A percentile compares a stretch with the other conserved stretches of the same genome.
Evolutionary conservation across 2,329 filamentous ascomycete genomes (phyloP).

Genomic region (Stachybotrys chartarum): DNA sequence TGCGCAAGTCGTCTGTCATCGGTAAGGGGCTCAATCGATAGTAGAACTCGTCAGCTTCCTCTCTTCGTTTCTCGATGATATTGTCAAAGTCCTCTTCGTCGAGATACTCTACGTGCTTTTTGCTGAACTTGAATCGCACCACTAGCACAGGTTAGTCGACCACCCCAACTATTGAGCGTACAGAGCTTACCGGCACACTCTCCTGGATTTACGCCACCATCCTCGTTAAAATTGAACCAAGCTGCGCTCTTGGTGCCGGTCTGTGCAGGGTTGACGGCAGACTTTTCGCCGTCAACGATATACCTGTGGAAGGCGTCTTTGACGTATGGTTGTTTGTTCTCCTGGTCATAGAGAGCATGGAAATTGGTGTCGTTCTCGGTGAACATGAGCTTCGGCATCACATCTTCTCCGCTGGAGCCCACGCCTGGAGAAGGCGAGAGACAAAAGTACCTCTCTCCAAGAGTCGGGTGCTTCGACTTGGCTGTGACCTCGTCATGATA

Average conservation of each 20-base stretch:
- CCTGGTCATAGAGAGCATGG: conserved; percentile 64
- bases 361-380: conserved; percentile 95
- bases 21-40: conserved; percentile 86
- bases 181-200: conserved; percentile 70
- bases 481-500: conserved; percentile 59
- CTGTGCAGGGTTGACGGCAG: conserved; percentile 71
- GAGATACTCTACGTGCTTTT: conserved; percentile 66
- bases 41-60: conserved; percentile 97
- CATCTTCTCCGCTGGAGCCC: conserved; percentile 70
- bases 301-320: conserved; percentile 92
- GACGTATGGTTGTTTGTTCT: conserved; percentile 78
- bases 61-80: conserved; percentile 73
- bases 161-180: neutral
- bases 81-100: conserved; percentile 93
- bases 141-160: conserved; percentile 37
- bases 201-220: conserved; percentile 77
- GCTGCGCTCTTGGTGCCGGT: conserved; percentile 83
- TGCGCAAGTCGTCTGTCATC: conserved; percentile 87
- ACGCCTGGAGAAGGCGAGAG: conserved; percentile 86
- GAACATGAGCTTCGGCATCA: conserved; percentile 79
- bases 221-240: conserved; percentile 89
- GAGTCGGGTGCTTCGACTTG: conserved; percentile 69
- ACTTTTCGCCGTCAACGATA: conserved; percentile 76
- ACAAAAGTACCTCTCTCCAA: conserved; percentile 78
- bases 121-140: conserved; percentile 83